phyloP scores from a whole-genome alignment of 768 basidiomycete species.

The Multifurca ochricompacta region DNA sequence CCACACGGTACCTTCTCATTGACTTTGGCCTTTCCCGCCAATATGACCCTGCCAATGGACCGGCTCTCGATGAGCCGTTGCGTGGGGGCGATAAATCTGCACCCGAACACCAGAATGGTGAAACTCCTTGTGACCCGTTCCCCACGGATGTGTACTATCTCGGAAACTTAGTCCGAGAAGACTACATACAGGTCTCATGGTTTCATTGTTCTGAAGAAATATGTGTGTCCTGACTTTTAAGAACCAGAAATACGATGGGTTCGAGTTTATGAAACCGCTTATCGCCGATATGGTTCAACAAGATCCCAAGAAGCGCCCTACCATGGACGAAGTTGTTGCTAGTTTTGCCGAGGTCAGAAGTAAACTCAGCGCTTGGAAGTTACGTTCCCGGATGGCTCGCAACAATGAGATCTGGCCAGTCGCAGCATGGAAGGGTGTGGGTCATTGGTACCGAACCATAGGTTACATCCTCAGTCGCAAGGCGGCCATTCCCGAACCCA shows the following conservation, averaged over 20 bases:
- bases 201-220: not conserved
- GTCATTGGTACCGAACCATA: conserved; percentile 4
- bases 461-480: conserved; percentile 2
- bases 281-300: conserved; percentile 31
- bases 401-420: conserved; percentile 9
- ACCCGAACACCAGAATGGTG: conserved; percentile 21
- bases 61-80: conserved; percentile 17
- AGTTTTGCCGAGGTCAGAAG: conserved; percentile 1
- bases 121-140: conserved; percentile 20
- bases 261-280: conserved; percentile 10
- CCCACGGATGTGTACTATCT: conserved; percentile 24
- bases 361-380: conserved; percentile 5
- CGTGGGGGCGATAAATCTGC: conserved; percentile 24
- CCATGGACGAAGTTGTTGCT: conserved; percentile 2
- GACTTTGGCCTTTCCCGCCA: conserved; percentile 26
- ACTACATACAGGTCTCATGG: conserved; percentile 13
- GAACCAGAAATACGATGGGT: conserved; percentile 7
- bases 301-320: conserved; percentile 30
- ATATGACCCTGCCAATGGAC: conserved; percentile 14
- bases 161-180: conserved; percentile 21
- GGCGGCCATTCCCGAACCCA: conserved; percentile 12
- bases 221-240: not conserved
- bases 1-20: conserved; percentile 26
- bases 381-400: conserved; percentile 8
- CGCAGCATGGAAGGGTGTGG: not conserved